A percentile compares a stretch with the other conserved stretches of the same genome.
These are phyloP conservation scores for Hawksworthiomyces lignivorus DNA, from an alignment of 2,329 filamentous ascomycete species.

Conservation along the genomic window DNA sequence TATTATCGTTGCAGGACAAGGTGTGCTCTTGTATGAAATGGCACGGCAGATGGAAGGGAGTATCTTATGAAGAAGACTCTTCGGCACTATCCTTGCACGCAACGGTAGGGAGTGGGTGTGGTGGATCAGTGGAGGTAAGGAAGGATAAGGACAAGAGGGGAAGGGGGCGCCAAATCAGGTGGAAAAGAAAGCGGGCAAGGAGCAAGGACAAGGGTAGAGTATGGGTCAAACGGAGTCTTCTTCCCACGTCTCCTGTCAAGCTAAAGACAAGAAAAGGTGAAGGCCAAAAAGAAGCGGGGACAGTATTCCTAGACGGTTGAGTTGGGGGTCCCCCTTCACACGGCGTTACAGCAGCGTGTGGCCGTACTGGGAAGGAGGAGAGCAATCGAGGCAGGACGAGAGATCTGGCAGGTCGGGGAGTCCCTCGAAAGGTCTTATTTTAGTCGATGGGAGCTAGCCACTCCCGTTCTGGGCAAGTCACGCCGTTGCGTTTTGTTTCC, in stretches of 20 bases:
- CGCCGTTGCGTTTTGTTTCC: not conserved
- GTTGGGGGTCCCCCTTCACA: conserved; percentile 21
- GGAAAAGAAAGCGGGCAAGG: conserved; percentile 7
- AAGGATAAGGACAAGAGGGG: conserved; percentile 22
- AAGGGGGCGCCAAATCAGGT: conserved; percentile 7
- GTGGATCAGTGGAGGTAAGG: conserved; percentile 25
- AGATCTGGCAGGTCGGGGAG: conserved; percentile 24
- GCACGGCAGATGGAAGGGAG: conserved; percentile 41
- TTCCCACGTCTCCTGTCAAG: conserved; percentile 9
- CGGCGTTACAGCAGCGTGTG: conserved; percentile 32
- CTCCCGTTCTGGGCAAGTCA: conserved; percentile 6
- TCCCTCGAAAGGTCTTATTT: conserved; percentile 8
- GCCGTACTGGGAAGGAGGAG: conserved; percentile 43
- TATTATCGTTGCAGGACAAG: conserved; percentile 33
- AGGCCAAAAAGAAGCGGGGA: conserved; percentile 7
- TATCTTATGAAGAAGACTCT: conserved; percentile 35
- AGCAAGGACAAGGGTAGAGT: conserved; percentile 5
- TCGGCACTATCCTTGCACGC: conserved; percentile 36
- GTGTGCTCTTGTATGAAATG: conserved; percentile 42
- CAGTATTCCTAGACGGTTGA: conserved; percentile 9
- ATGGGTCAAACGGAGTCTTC: conserved; percentile 10
- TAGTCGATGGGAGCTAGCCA: not conserved
- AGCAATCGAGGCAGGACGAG: conserved; percentile 28
- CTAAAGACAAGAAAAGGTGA: conserved; percentile 2
- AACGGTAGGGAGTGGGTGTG: conserved; percentile 14